These are phyloP conservation scores for Leccinum truebloodii DNA, from an alignment of 768 basidiomycete genomes.

Conservation along the genomic window DNA sequence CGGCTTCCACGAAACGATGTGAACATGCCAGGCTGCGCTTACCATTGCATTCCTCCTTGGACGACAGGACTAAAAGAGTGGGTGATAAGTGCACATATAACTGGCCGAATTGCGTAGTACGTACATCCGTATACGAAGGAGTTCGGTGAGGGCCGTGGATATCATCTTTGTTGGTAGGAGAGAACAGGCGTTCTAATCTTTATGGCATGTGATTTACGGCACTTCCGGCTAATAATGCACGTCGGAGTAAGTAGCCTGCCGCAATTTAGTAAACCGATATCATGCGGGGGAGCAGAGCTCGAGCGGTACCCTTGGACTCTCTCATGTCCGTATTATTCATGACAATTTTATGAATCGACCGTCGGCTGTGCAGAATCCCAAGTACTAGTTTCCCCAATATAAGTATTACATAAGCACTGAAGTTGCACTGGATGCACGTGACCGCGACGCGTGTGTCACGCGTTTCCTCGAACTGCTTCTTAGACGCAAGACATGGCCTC, in stretches of 20 bases:
- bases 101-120: constrained; percentile 30
- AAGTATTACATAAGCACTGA: not conserved
- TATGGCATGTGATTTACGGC: not conserved
- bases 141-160: constrained; percentile 58
- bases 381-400: not conserved
- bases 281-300: no score
- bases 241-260: not conserved
- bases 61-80: constrained; percentile 60
- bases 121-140: constrained; percentile 67
- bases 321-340: no score
- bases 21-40: constrained; percentile 7
- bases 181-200: not conserved
- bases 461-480: not conserved
- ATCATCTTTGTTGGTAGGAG: constrained; percentile 34
- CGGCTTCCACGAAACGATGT: not conserved
- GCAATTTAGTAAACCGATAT: no score
- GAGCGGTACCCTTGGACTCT: no score
- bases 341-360: no score
- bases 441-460: constrained; percentile 25
- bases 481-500: constrained; percentile 43
- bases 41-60: constrained; percentile 94
- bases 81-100: not conserved
- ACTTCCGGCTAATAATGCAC: not conserved
- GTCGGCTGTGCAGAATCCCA: not conserved
- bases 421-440: constrained; percentile 24